phyloP scores from a whole-genome alignment of 176 grass and related monocot species.

The Hsuehochloa calcarea region DNA sequence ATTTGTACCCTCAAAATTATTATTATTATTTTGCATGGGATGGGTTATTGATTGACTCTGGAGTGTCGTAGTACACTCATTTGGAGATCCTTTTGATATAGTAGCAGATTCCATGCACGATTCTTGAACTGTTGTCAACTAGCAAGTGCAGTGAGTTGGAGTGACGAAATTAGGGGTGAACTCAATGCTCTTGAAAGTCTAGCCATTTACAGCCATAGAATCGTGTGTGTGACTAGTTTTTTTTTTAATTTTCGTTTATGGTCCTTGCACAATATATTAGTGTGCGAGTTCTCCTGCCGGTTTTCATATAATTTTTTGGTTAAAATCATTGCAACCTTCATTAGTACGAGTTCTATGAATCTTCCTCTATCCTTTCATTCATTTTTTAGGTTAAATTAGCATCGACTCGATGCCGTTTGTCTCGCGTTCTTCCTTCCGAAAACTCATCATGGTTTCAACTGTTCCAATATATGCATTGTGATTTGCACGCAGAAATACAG shows the following conservation, averaged over 20 bases:
- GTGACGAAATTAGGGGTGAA: no score
- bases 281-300: neutral
- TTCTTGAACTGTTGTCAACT: neutral
- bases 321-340: neutral
- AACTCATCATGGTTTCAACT: neutral
- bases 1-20: neutral
- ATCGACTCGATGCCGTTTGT: neutral
- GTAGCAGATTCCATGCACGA: neutral
- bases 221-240: neutral
- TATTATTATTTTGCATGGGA: neutral
- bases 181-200: neutral
- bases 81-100: neutral
- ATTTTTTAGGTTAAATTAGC: neutral
- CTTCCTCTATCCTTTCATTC: neutral
- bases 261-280: neutral
- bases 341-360: no score
- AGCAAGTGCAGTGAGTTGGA: neutral
- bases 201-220: neutral
- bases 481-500: neutral
- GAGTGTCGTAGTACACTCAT: neutral
- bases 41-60: neutral
- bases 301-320: neutral
- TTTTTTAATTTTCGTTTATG: neutral
- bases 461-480: neutral
- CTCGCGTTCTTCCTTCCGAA: neutral